Evolutionary conservation across 768 basidiomycete species (phyloP), one percentile per base, ranked within the genome.

Genomic region (Boletus rex-veris): DNA sequence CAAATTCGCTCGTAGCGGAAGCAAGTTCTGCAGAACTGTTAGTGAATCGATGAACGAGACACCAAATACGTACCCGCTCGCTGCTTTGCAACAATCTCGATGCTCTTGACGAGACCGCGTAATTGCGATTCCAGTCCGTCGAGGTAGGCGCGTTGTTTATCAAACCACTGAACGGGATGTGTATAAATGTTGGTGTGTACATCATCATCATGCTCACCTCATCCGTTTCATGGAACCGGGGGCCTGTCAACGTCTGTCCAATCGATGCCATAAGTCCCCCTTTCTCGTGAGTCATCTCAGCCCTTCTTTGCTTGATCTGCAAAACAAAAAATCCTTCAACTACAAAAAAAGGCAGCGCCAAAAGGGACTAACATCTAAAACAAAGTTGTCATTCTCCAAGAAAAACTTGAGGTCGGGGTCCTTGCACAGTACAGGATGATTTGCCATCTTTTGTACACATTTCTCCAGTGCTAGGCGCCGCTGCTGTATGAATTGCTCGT

Each of bases 41-140:
- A 38, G 26, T 1, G 15, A 31, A 24, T 11, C 24, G 31, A 49
- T 35, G 33, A 42, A 49, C 1, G 40, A 44, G 7, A 19, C n/a
- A 40, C 52, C 24, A 35, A 30, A 1, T 9, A 33, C 74, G 33
- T 50, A 89, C 90, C 88, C 52, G 81, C 67, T 18, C 94, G 86
- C 39, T 92, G 85, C 61, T 87, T 93, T 9, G 92, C 81, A n/a
- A 92, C 90, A 0, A 77, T 51, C 54, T 96, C 90, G 46, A 98
- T 88, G 0, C 92, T 83, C 71, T 90, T 94, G 45, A 92, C 88
- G 2, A 98, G 77, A 3, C 85, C 83, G 21, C 90, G 87, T 16
- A 98, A 77, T 64, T 98, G 94, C 0, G 86, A 82, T 69, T 99
- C 97, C 19, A 98, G 80, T 40, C 85, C 85, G 60, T 98, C 95